phyloP scores from a whole-genome alignment of 2,329 filamentous ascomycete genomes.

The Hymenoscyphus fraxineus region DNA sequence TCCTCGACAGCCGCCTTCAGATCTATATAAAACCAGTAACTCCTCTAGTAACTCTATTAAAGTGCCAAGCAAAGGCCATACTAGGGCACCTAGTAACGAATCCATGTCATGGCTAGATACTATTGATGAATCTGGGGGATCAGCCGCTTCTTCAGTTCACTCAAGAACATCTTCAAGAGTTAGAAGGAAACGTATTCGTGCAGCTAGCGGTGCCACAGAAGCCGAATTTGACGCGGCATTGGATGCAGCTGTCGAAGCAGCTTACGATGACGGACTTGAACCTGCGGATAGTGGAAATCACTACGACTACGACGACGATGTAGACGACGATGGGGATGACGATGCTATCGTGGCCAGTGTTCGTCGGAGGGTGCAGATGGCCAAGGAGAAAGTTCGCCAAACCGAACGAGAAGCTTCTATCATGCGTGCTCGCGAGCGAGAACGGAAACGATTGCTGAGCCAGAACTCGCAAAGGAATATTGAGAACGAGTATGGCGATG shows the following conservation, averaged over 20 bases:
- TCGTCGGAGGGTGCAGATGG: slow-evolving; percentile 65
- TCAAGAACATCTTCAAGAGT: slow-evolving; percentile 73
- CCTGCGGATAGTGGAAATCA: slow-evolving; percentile 47
- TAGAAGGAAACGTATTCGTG: slow-evolving; percentile 66
- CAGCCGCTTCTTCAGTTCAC: slow-evolving; percentile 73
- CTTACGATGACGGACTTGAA: slow-evolving; percentile 89
- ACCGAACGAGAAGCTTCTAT: slow-evolving; percentile 67
- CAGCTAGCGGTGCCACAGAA: slow-evolving; percentile 69
- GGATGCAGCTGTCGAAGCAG: slow-evolving; percentile 92
- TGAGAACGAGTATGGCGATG: slow-evolving; percentile 59
- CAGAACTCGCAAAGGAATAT: slow-evolving; percentile 34
- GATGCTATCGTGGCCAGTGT: slow-evolving; percentile 51
- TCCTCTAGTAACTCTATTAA: slow-evolving; percentile 34
- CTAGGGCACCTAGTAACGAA: slow-evolving; percentile 65
- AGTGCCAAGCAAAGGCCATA: slow-evolving; percentile 39
- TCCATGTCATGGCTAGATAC: slow-evolving; percentile 93
- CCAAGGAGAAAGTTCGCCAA: slow-evolving; percentile 71
- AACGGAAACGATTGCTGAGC: slow-evolving; percentile 43
- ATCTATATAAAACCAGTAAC: slow-evolving; percentile 34
- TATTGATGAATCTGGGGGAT: slow-evolving; percentile 84
- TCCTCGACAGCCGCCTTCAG: slow-evolving; percentile 30
- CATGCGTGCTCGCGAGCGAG: slow-evolving; percentile 56
- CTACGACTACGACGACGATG: slow-evolving; percentile 38
- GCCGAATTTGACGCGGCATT: slow-evolving; percentile 91
- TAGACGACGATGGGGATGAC: slow-evolving; percentile 41